Conservation (phyloP, 306 rosid genomes). For the Adenanthera pavonina region DNA sequence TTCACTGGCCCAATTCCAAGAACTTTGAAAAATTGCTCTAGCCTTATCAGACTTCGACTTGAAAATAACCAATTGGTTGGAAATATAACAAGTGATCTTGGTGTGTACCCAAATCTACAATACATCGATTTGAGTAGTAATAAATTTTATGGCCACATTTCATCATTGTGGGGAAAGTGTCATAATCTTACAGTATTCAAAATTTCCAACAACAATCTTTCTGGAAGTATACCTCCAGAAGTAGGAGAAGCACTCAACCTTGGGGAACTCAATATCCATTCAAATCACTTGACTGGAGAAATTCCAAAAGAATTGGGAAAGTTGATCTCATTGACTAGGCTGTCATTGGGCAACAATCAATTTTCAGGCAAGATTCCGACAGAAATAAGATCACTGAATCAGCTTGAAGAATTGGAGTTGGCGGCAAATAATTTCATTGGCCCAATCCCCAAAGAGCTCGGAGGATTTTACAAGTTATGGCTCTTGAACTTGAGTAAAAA, state of each 20-base stretch:
- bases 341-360: conserved; percentile 25
- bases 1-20: conserved; percentile 14
- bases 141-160: conserved; percentile 25
- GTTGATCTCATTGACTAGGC: not conserved
- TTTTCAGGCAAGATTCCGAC: conserved; percentile 34
- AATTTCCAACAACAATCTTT: conserved; percentile 33
- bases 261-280: conserved; percentile 43
- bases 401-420: conserved; percentile 34
- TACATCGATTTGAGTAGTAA: conserved; percentile 40
- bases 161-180: conserved; percentile 31
- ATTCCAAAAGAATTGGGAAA: conserved; percentile 50
- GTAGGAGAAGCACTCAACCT: conserved; percentile 22
- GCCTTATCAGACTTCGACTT: conserved; percentile 40
- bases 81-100: conserved; percentile 46
- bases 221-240: conserved; percentile 37
- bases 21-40: not conserved
- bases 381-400: conserved; percentile 28
- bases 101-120: conserved; percentile 39
- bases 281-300: conserved; percentile 39
- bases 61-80: conserved; percentile 40
- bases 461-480: not conserved
- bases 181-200: conserved; percentile 2
- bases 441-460: conserved; percentile 32
- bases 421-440: conserved; percentile 41
- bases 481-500: conserved; percentile 39